Evolutionary conservation across 768 basidiomycete species (phyloP).

Genomic region (Boletus rubroflammeus): DNA sequence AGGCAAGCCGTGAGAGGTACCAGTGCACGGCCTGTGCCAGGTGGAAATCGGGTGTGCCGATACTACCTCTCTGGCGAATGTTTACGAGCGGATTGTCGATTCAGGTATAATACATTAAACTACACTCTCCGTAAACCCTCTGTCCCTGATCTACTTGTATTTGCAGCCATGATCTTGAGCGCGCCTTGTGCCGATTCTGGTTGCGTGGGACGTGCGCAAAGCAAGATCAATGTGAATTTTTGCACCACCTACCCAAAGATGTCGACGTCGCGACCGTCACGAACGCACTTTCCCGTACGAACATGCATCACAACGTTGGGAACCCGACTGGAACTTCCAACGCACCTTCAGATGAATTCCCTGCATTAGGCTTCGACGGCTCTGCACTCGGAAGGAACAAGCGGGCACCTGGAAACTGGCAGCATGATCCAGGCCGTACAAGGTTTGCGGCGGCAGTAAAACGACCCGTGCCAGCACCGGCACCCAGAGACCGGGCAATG

Average conservation of each 20-base stretch:
- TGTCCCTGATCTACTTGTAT: conserved; percentile 12
- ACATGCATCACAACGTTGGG: conserved; percentile 43
- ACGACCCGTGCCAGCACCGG: conserved; percentile 41
- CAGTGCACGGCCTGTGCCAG: conserved; percentile 36
- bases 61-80: conserved; percentile 98
- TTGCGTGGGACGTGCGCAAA: conserved; percentile 96
- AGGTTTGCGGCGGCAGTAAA: conserved; percentile 91
- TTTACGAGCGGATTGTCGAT: conserved; percentile 92
- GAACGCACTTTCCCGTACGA: conserved; percentile 63
- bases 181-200: conserved; percentile 96
- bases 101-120: conserved; percentile 61
- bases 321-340: conserved; percentile 35
- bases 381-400: conserved; percentile 37
- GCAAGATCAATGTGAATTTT: conserved; percentile 92
- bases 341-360: conserved; percentile 60
- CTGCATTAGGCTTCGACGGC: conserved; percentile 53
- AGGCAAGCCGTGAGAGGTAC: conserved; percentile 25
- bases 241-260: conserved; percentile 87
- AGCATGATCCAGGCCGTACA: conserved; percentile 82
- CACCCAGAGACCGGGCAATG: conserved; percentile 36
- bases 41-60: conserved; percentile 77
- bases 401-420: conserved; percentile 40
- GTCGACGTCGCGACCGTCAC: conserved; percentile 73
- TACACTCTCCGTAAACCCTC: background rate
- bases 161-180: conserved; percentile 86